phyloP scores from a whole-genome alignment of 179 eudicot genomes.

The Spergularia azorica region DNA sequence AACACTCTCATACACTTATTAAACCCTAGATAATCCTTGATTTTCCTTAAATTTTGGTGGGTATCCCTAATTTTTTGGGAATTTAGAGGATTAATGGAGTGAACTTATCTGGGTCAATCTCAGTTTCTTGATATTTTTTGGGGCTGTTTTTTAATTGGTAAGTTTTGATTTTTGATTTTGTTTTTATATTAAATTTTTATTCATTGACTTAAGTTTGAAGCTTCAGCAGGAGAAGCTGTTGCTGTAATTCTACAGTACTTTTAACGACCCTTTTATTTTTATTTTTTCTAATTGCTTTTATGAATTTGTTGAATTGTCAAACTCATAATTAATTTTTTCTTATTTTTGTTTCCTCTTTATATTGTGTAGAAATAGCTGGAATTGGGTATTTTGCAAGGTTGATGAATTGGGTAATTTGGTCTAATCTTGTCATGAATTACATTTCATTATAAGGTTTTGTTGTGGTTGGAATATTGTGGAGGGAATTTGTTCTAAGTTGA shows the following conservation, averaged over 20 bases:
- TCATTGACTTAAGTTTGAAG: not conserved
- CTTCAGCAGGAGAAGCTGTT: not conserved
- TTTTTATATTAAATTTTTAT: not conserved
- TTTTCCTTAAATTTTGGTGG: not conserved
- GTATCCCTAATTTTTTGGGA: not conserved
- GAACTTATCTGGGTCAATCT: constrained; percentile 8
- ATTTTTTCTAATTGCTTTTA: not conserved
- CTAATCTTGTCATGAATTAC: not conserved
- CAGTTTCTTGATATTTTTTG: not conserved
- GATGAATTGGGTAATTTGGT: not conserved
- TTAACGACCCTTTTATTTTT: constrained; percentile 7
- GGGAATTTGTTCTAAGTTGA: constrained; percentile 14
- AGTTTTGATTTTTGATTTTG: not conserved
- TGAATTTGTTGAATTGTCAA: constrained; percentile 16
- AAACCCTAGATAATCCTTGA: constrained; percentile 3
- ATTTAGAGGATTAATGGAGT: not conserved
- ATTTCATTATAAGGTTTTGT: not conserved
- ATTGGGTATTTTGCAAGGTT: constrained; percentile 2
- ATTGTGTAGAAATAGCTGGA: constrained; percentile 9
- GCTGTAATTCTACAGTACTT: not conserved
- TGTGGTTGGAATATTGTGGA: constrained; percentile 1
- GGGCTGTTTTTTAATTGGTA: not conserved
- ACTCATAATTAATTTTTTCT: not conserved
- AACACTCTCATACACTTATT: not conserved
- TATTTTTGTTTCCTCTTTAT: not conserved